Evolutionary conservation across 495 filamentous ascomycete species (phyloP).

Genomic region (Penicillium waksmanii): DNA sequence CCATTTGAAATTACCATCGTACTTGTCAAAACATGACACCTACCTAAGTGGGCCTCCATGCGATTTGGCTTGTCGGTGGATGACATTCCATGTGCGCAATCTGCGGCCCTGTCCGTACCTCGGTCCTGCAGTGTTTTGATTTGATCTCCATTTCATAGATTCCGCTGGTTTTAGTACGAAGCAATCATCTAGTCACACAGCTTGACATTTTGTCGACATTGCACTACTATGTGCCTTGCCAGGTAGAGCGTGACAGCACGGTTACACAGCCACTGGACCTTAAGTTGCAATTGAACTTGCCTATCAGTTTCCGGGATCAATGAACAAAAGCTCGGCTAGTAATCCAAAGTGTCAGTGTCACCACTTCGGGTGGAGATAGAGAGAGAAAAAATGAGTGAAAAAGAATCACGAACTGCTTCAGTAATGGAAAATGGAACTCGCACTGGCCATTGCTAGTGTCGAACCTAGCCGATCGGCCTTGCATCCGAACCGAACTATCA

Average conservation of each 20-base stretch:
- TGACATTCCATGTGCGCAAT: slow-evolving; percentile 7
- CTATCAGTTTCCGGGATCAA: not conserved
- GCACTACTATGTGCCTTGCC: not conserved
- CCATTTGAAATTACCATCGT: slow-evolving; percentile 1
- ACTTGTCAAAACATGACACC: not conserved
- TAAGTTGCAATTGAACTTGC: not conserved
- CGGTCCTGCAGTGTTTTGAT: not conserved
- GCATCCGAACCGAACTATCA: slow-evolving; percentile 28
- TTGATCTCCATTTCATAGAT: not conserved
- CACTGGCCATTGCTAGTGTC: not conserved
- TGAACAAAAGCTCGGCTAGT: not conserved
- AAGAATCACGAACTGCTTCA: not conserved
- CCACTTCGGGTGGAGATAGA: not conserved
- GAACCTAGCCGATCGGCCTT: slow-evolving; percentile 25
- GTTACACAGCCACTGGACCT: not conserved
- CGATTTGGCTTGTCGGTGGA: slow-evolving; percentile 5
- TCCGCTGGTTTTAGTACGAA: not conserved
- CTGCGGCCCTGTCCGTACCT: slow-evolving; percentile 5
- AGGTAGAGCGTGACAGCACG: not conserved
- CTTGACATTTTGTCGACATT: not conserved
- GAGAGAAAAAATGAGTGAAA: not conserved
- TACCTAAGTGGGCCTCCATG: slow-evolving; percentile 18
- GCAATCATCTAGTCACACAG: slow-evolving; percentile 1
- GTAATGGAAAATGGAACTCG: not conserved
- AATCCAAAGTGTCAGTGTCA: not conserved